Conservation (phyloP, 2,329 filamentous ascomycete species). For the Diaporthe humulicola region DNA sequence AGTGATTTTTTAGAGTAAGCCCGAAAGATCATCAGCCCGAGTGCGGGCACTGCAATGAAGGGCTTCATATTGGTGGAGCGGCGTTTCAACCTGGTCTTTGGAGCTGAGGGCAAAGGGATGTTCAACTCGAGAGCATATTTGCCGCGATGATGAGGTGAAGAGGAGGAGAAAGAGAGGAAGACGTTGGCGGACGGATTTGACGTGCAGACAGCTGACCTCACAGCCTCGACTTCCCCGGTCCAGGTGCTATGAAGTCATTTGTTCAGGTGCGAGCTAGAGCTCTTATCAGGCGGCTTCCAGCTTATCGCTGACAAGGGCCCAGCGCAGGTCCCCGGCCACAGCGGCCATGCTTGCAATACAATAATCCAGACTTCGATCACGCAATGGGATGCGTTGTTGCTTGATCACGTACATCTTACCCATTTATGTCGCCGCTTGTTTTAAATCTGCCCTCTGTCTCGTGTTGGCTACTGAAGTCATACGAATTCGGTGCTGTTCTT, state of each 20-base stretch:
- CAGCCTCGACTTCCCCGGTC: background rate
- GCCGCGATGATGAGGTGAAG: background rate
- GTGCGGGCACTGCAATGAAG: conserved; percentile 69
- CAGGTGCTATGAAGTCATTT: conserved; percentile 28
- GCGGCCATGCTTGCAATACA: background rate
- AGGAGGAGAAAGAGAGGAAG: background rate
- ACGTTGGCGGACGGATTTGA: background rate
- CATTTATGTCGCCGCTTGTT: too few relatives aligned
- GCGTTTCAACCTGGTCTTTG: background rate
- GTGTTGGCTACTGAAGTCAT: background rate
- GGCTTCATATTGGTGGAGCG: conserved; percentile 63
- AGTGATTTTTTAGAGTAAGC: conserved; percentile 82
- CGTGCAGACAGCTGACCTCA: background rate
- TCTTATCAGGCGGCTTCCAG: conserved; percentile 2
- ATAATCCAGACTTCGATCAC: background rate
- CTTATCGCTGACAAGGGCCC: background rate
- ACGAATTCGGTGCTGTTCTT: conserved; percentile 17
- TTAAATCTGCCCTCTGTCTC: background rate
- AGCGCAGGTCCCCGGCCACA: background rate
- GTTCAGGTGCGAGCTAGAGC: background rate
- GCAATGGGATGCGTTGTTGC: too few relatives aligned
- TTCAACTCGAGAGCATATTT: background rate
- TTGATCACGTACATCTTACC: too few relatives aligned
- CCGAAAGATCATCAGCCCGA: conserved; percentile 72
- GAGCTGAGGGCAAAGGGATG: background rate